Base-by-base conservation (phyloP, 495 filamentous ascomycete genomes). In the Penicillium longicatenatum region DNA sequence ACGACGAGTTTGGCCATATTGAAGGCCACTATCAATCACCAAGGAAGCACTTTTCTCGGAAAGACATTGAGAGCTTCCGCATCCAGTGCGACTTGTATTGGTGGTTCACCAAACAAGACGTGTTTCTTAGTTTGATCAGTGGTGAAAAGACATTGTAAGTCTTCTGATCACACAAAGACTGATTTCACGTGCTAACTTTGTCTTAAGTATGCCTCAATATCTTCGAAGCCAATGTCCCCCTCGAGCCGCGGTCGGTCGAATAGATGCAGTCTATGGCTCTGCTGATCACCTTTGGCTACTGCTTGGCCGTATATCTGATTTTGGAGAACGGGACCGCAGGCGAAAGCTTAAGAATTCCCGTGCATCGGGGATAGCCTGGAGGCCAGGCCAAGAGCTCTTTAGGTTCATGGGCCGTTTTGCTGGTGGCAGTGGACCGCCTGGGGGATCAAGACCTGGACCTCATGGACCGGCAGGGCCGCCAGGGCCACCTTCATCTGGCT, bases 21-120 rank as follows among this genome's bases (percentile, higher is more conserved):
- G 75, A 80, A 31, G 64, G 70, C 20, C 42, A 54, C 14, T 37
- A 54, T 19, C 24, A 50, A 16, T 14, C 41, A 17, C 67, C 59
- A 45, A 69, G 70, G 47, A 67, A 62, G 30, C 64, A 72, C n/a
- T 85, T 88, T 42, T 84, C 85, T 4, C 79, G 84, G 19, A 88
- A 85, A 54, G 91, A 94, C 48, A 80, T 93, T 49, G 89, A 93
- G 58, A 83, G 75, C 22, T 95, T 89, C 64, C 85, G 91, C 67
- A 83, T 89, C 37, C 82, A 95, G 52, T 84, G 88, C 53, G 94
- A 98, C 72, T 77, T 98, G 29, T 96, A 89, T 74, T 98, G 94
- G 94, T 98, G 91, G 92, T 98, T 89, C 72, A 86, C 81, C 53
- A 95, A 96, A 73, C 93, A 96, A 72, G 94, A 98, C 72, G 83